Evolutionary conservation across 371 early-diverging fungal genomes (phyloP).

Genomic region (Mucor lusitanicus): DNA sequence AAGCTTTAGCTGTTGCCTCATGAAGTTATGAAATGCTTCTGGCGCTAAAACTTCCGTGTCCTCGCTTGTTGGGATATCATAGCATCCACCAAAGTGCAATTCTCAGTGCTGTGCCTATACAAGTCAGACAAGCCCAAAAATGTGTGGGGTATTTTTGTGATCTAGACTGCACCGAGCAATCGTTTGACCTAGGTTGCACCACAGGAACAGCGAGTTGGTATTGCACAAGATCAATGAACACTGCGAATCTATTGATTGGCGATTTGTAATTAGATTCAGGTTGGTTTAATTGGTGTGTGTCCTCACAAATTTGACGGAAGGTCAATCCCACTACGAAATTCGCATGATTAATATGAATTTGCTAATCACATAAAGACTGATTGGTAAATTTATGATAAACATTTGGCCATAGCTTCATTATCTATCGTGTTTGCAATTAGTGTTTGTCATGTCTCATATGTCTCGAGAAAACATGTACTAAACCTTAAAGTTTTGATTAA

Average conservation of each 20-base stretch:
- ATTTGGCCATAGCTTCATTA: background rate
- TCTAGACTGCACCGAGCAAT: no score
- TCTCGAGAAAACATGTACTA: background rate
- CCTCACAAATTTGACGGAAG: background rate
- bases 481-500: background rate
- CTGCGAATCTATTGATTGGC: background rate
- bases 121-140: no score
- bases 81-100: no score
- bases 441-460: background rate
- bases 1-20: no score
- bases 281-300: background rate
- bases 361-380: background rate
- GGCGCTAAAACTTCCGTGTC: no score
- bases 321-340: background rate
- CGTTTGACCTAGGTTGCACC: background rate
- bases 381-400: background rate
- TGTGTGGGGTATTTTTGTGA: no score
- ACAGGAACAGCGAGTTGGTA: background rate
- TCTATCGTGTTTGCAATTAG: background rate
- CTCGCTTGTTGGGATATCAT: no score
- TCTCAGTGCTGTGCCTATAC: no score
- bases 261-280: background rate
- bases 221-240: background rate
- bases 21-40: no score
- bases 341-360: background rate